Conservation (phyloP, 1,139 yeast genomes). For the Suhomyces taliae region DNA sequence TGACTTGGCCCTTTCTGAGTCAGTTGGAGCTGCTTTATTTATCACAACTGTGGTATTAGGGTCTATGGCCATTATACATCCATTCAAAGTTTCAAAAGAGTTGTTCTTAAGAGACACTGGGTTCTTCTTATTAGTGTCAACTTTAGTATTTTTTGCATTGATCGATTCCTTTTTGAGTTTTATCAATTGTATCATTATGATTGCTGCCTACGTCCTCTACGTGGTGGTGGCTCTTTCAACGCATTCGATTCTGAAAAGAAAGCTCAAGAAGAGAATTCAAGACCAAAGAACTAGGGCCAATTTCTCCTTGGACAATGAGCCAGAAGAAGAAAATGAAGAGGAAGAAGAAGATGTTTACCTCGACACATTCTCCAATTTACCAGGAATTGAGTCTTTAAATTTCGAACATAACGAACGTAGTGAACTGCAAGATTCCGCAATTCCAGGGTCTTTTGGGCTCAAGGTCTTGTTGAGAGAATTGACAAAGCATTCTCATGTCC, state of each 20-base stretch:
- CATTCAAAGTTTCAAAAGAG: constrained; percentile 56
- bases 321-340: neutral
- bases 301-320: constrained; percentile 11
- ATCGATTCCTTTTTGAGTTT: constrained; percentile 46
- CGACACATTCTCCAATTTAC: constrained; percentile 28
- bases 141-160: constrained; percentile 42
- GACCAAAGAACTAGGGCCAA: constrained; percentile 33
- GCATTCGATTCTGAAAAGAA: constrained; percentile 28
- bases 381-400: constrained; percentile 33
- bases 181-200: constrained; percentile 48
- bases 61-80: constrained; percentile 64
- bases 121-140: constrained; percentile 51
- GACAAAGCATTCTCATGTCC: constrained; percentile 25
- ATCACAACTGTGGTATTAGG: constrained; percentile 78
- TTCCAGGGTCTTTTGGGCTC: constrained; percentile 36
- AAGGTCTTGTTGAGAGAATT: constrained; percentile 35
- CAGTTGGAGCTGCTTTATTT: constrained; percentile 81
- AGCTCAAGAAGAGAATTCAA: constrained; percentile 20
- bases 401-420: constrained; percentile 17
- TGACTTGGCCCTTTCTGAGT: constrained; percentile 82
- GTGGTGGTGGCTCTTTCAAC: constrained; percentile 44
- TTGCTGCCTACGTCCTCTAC: constrained; percentile 52
- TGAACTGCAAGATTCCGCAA: constrained; percentile 12
- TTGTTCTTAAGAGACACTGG: constrained; percentile 56
- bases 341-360: constrained; percentile 20